Evolutionary conservation across 305 asterid species (phyloP), one percentile per base, ranked within the genome.

Genomic region (Rubia peregrina): DNA sequence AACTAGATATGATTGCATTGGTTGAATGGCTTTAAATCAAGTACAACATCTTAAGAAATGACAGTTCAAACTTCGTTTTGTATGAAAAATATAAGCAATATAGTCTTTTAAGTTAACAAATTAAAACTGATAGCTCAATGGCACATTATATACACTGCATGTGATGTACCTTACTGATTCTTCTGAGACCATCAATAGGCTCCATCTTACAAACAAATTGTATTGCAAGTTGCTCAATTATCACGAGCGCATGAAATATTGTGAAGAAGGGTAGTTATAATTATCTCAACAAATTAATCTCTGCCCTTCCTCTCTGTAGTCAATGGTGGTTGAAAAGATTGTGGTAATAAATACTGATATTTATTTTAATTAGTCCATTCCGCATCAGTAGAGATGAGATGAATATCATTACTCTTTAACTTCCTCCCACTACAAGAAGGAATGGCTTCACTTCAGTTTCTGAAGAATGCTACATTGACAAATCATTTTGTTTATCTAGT

Each of bases 111-210:
- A 13, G 9, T 13, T 30, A 59, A 63, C 7, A 63, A 24, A 13
- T 51, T 61, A 36, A 61, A n/a, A 16, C 9, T 53, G 63, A 68
- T 68, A 62, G 40, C 38, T 21, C 59, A 71, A 53, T 49, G 5
- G 51, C 57, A 75, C 53, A 56, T 51, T 69, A 74, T 73, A 46
- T 61, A 68, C 42, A 63, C 44, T 46, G 71, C 72, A 75, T 64
- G 71, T 26, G 53, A 1, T 3, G 68, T 90, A 95, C 99, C 98
- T 95, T 95, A 79, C 83, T 88, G 79, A 95, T 80, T 81, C 96
- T 80, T 75, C 78, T 76, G 74, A 95, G 74, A 76, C 99, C 99
- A 83, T 95, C 99, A 76, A 95, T 95, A 33, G 99, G 98, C 79
- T 95, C 99, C 99, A 95, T 95, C 82, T 83, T 92, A 30, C 33